A percentile compares a stretch with the other conserved stretches of the same genome.
These are phyloP conservation scores for Hypoxylon rubiginosum DNA, from an alignment of 2,329 filamentous ascomycete genomes.

Conservation along the genomic window DNA sequence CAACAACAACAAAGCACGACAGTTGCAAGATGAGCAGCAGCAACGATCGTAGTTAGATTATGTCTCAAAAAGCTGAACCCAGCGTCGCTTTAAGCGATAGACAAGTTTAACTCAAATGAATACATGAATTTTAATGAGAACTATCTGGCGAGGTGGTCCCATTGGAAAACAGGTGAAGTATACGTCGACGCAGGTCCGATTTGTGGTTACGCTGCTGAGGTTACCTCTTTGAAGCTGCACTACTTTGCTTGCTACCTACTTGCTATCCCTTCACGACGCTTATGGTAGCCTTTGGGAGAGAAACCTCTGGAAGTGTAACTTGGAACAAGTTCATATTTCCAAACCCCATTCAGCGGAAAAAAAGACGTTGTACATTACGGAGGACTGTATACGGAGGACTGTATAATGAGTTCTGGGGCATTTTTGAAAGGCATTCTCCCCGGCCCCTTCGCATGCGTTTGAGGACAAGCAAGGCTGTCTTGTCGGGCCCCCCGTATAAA, in stretches of 20 bases:
- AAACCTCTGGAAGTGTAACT: neutral
- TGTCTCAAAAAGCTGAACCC: conserved; percentile 1
- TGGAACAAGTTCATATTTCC: neutral
- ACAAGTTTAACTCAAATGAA: conserved; percentile 31
- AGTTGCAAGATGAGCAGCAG: conserved; percentile 49
- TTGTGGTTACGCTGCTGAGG: conserved; percentile 15
- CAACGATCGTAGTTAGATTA: conserved; percentile 45
- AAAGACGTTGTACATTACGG: conserved; percentile 19
- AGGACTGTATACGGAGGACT: conserved; percentile 23
- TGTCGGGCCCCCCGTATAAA: neutral
- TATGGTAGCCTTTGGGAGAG: neutral
- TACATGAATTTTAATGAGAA: conserved; percentile 25
- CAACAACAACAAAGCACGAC: conserved; percentile 41
- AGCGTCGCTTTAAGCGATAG: conserved; percentile 13
- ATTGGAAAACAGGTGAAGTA: conserved; percentile 7
- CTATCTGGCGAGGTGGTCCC: conserved; percentile 31
- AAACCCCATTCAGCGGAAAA: neutral
- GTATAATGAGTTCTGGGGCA: conserved; percentile 4
- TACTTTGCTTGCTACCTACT: no score
- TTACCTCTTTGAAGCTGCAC: neutral
- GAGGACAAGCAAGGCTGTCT: neutral
- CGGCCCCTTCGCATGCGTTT: neutral
- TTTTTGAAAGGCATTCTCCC: conserved; percentile 10
- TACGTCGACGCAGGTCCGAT: conserved; percentile 23
- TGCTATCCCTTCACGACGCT: conserved; percentile 3